Conservation (phyloP, 2,329 filamentous ascomycete genomes). For the Ascochyta fabae region DNA sequence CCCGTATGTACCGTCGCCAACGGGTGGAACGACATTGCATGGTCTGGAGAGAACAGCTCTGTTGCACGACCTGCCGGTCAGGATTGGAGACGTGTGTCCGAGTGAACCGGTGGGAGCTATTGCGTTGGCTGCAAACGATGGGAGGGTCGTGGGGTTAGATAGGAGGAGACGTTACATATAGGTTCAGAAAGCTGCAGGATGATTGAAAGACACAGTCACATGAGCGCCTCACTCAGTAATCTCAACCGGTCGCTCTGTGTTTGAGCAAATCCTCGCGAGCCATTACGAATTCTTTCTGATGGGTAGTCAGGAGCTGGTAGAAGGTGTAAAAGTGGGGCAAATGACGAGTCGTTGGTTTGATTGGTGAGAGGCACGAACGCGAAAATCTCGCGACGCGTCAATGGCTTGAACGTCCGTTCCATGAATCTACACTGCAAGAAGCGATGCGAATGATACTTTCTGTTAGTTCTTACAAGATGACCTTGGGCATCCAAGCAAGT, state of each 20-base stretch:
- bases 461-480: too few species aligned
- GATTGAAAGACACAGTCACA: too few species aligned
- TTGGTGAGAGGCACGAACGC: slow-evolving; percentile 10
- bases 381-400: slow-evolving; percentile 8
- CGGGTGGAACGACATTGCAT: slow-evolving; percentile 35
- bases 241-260: too few species aligned
- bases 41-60: slow-evolving; percentile 33
- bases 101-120: slow-evolving; percentile 37
- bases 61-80: slow-evolving; percentile 31
- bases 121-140: slow-evolving; percentile 33
- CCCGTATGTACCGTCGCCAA: slow-evolving; percentile 34
- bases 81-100: slow-evolving; percentile 39
- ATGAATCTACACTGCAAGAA: too few species aligned
- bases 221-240: too few species aligned
- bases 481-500: too few species aligned
- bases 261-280: too few species aligned
- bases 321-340: not conserved
- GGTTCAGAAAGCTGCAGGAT: too few species aligned
- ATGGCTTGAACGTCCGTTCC: not conserved
- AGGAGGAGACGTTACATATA: slow-evolving; percentile 34
- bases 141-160: slow-evolving; percentile 25
- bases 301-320: too few species aligned
- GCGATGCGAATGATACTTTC: too few species aligned
- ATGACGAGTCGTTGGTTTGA: not conserved
- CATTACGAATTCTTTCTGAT: too few species aligned